These are phyloP conservation scores for Trypanosoma caninum DNA, from an alignment of 208 protist species.

Conservation along the genomic window DNA sequence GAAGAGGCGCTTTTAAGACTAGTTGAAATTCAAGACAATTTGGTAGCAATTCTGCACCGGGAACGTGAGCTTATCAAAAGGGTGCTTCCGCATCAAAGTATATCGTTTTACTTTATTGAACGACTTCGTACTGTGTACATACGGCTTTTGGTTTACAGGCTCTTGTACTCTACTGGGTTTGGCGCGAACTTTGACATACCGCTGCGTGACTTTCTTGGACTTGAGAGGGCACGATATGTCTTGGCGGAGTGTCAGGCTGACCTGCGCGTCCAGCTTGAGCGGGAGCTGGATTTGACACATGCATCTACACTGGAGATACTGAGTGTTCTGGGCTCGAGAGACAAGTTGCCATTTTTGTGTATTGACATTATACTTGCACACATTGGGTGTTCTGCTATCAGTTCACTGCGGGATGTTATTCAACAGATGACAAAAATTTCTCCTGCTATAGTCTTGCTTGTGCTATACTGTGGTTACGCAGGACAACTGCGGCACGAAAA, in stretches of 20 bases:
- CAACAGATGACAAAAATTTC: constrained; percentile 27
- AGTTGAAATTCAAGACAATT: constrained; percentile 40
- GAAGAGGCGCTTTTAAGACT: constrained; percentile 27
- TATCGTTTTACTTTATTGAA: constrained; percentile 34
- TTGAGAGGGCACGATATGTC: constrained; percentile 27
- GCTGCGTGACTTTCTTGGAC: constrained; percentile 33
- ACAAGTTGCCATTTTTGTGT: constrained; percentile 29
- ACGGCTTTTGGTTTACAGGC: constrained; percentile 16
- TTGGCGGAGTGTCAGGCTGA: constrained; percentile 21
- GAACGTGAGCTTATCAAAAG: constrained; percentile 37
- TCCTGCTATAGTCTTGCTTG: constrained; percentile 45
- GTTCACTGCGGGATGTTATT: constrained; percentile 30
- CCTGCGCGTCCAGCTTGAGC: constrained; percentile 25
- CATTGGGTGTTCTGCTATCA: constrained; percentile 29
- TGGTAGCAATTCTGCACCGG: constrained; percentile 53
- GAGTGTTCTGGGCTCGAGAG: constrained; percentile 30
- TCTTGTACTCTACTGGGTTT: constrained; percentile 9
- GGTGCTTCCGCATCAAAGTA: constrained; percentile 27
- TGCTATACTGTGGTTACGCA: constrained; percentile 46
- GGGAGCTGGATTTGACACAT: constrained; percentile 31
- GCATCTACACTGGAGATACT: constrained; percentile 22
- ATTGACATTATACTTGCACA: constrained; percentile 47
- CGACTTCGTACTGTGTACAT: constrained; percentile 37
- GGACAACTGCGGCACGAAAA: not conserved
- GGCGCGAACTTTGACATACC: constrained; percentile 24